phyloP scores from a whole-genome alignment of 1,284 basidiomycete genomes.

The Pyrrhoderma lamaoense region DNA sequence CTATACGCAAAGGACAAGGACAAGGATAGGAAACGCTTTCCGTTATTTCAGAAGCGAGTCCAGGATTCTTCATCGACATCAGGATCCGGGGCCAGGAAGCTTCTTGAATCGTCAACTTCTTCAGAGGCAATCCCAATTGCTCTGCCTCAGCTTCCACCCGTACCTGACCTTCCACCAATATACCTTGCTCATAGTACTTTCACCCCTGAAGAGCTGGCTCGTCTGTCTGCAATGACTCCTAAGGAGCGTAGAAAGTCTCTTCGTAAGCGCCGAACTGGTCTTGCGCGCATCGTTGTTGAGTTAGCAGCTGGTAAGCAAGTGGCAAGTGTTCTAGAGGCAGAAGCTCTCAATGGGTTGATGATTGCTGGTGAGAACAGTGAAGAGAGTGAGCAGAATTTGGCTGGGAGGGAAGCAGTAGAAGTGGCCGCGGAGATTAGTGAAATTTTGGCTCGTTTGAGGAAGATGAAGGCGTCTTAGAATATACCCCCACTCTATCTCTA shows the following conservation, averaged over 20 bases:
- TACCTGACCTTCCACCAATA: background rate
- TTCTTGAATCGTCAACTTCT: background rate
- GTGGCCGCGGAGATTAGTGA: conserved; percentile 10
- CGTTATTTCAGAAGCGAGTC: no score
- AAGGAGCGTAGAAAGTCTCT: background rate
- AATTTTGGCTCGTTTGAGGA: conserved; percentile 10
- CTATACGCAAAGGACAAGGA: no score
- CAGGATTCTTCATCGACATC: no score
- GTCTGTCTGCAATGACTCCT: no score
- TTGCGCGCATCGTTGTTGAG: conserved; percentile 15
- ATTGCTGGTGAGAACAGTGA: no score
- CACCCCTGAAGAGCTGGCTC: background rate
- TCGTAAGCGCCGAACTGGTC: conserved; percentile 12
- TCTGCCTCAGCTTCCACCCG: background rate
- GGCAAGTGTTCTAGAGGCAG: conserved; percentile 9
- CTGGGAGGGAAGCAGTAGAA: background rate
- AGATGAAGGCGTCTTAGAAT: conserved; percentile 5
- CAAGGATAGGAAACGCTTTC: no score
- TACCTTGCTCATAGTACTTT: background rate
- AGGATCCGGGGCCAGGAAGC: no score
- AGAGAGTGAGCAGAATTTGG: no score
- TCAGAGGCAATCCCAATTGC: background rate
- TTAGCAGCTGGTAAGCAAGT: conserved; percentile 3
- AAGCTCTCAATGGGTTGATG: background rate
- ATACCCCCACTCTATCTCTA: no score